A percentile compares a stretch with the other conserved stretches of the same genome.
Conservation (phyloP, 2,329 filamentous ascomycete genomes). For the Penicillium sp. region DNA sequence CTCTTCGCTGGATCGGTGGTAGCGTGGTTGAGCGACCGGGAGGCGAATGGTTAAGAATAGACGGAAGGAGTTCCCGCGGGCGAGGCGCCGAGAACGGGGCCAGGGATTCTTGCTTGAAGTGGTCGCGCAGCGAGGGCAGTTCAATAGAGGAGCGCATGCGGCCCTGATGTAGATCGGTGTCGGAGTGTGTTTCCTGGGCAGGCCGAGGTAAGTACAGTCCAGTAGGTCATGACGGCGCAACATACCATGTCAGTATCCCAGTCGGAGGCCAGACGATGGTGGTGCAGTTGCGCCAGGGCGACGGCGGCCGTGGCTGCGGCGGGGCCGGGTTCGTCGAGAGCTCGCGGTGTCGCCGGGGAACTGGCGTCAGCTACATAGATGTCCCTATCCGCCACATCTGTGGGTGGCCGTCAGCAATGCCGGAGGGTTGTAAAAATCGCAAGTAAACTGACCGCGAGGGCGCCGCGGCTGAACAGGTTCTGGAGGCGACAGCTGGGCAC, state of each 20-base stretch:
- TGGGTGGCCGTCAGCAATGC: conserved; percentile 30
- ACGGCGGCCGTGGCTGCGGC: conserved; percentile 74
- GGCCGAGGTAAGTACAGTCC: conserved; percentile 19
- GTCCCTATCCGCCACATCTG: conserved; percentile 60
- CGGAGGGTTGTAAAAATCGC: conserved; percentile 1
- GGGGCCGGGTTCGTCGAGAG: conserved; percentile 64
- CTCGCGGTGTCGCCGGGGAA: conserved; percentile 64
- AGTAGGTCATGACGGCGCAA: conserved; percentile 18
- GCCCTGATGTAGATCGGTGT: conserved; percentile 61
- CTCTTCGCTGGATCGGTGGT: conserved; percentile 71
- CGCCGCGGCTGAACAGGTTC: conserved; percentile 34
- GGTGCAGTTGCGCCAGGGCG: conserved; percentile 78
- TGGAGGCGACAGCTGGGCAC: conserved; percentile 51
- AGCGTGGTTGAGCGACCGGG: conserved; percentile 83
- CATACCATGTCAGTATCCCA: conserved; percentile 74
- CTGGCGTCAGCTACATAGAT: conserved; percentile 64
- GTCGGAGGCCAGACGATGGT: conserved; percentile 69
- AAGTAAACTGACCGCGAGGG: conserved; percentile 36
- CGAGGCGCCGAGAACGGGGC: conserved; percentile 58
- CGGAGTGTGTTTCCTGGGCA: conserved; percentile 64
- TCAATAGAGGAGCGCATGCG: conserved; percentile 64
- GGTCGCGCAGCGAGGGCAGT: conserved; percentile 64
- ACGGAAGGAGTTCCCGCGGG: conserved; percentile 73
- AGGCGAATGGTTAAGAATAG: conserved; percentile 72
- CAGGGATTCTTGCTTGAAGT: conserved; percentile 69